Conservation (phyloP, 257 asterid species). For the Solanum ahanhuiri region DNA sequence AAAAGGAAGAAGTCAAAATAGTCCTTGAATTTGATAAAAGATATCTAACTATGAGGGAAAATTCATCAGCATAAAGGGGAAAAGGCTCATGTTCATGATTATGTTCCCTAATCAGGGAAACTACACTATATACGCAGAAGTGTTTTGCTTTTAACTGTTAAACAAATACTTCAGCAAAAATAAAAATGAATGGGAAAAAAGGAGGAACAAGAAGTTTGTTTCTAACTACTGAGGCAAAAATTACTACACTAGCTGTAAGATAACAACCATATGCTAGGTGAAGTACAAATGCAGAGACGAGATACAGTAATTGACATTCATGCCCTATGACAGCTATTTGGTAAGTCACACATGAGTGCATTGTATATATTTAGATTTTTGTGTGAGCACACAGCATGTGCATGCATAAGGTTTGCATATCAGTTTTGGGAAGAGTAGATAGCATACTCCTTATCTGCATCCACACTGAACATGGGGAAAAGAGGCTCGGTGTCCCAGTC, state of each 20-base stretch:
- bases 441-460: conserved; percentile 55
- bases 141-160: background rate
- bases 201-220: background rate
- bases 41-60: background rate
- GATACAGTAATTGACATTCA: background rate
- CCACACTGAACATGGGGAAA: conserved; percentile 49
- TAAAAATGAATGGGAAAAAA: background rate
- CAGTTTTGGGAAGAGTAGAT: background rate
- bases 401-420: background rate
- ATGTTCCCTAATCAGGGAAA: background rate
- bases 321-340: background rate
- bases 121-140: background rate
- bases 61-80: background rate
- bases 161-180: background rate
- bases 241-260: background rate
- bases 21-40: background rate
- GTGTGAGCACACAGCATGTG: background rate
- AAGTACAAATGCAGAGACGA: background rate
- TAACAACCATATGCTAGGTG: background rate
- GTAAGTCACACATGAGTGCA: background rate
- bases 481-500: conserved; percentile 97
- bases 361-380: background rate
- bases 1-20: conserved; percentile 3
- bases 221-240: background rate
- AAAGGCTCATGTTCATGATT: background rate